Conservation (phyloP, 805 yeast species). For the Grigorovia jiainica region DNA sequence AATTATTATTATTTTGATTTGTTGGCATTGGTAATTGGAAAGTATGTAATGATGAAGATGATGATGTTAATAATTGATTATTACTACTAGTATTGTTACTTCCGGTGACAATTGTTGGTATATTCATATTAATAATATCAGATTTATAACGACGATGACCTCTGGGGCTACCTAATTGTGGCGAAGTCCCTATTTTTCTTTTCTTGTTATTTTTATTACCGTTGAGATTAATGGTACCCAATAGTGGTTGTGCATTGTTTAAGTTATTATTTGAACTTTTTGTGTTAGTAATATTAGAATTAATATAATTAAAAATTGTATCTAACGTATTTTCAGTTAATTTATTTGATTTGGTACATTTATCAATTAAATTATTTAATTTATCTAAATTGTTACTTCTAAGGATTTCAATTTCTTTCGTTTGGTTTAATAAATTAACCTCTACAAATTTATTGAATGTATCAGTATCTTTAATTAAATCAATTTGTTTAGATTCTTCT, state of each 20-base stretch:
- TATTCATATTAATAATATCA: constrained; percentile 7
- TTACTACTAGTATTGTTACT: background rate
- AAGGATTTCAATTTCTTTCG: constrained; percentile 13
- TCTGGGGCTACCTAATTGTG: constrained; percentile 9
- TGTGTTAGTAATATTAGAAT: background rate
- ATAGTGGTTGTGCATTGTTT: constrained; percentile 7
- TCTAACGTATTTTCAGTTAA: constrained; percentile 11
- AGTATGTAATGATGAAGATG: constrained; percentile 1
- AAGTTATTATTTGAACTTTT: background rate
- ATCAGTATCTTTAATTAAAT: constrained; percentile 4
- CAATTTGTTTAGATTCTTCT: constrained; percentile 2
- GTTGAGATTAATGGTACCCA: background rate
- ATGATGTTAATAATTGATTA: background rate
- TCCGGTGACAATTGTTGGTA: constrained; percentile 1
- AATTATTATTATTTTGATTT: background rate
- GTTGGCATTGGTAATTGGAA: constrained; percentile 2
- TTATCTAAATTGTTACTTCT: constrained; percentile 14
- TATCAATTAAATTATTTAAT: constrained; percentile 13
- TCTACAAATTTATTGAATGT: constrained; percentile 11
- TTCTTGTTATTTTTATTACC: constrained; percentile 1
- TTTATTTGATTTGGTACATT: constrained; percentile 11
- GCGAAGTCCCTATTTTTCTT: constrained; percentile 3
- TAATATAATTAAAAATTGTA: constrained; percentile 8
- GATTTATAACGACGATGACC: constrained; percentile 10
- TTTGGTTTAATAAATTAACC: constrained; percentile 13